Base-by-base conservation (phyloP, 169 alveolate genomes). In the Plasmodium reichenowi region DNA sequence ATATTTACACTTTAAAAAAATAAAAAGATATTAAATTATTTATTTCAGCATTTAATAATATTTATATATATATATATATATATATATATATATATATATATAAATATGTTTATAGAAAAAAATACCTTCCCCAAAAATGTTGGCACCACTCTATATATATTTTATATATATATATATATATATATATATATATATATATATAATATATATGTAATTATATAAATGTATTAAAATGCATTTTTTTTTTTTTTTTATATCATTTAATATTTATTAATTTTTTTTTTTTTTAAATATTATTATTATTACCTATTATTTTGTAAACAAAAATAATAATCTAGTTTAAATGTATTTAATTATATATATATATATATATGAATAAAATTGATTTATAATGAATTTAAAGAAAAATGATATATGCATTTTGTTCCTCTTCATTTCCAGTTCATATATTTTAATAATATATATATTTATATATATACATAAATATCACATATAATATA, bases 101-200 rank as follows among this genome's bases (percentile, higher is more conserved):
- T 62, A 17, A 20, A 62, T 62, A n/a, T 60, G 48, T 72, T 72
- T 72, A 48, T 72, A 60, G 48, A 47, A 13, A 72, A 45, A 38
- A 24, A 60, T 22, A 38, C 70, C 48, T 48, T 72, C 20, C 83
- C 29, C 70, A 66, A 72, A 72, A 48, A 60, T 72, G 47, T 72
- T 38, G 47, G 45, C 60, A 24, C 17, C 22, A 17, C 26, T 62
- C 26, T 62, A 24, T 62, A 22, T 62, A 3, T 60, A 56, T 15
- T 7, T 62, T 6, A 6, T 17, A 12, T 17, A 12, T 60, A 56
- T 15, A 20, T 62, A 17, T 24, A 6, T 17, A 12, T 17, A 12
- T 10, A 17, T 20, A 59, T 6, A 6, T 17, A 12, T 17, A 12
- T 17, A 60, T 60, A 22, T 60, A 2, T 60, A 56, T 15, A 20